Percentiles rank a stretch among this genome's conserved stretches.
phyloP scores from a whole-genome alignment of 1,139 yeast species.

The Lodderomyces oxycetoniae region DNA sequence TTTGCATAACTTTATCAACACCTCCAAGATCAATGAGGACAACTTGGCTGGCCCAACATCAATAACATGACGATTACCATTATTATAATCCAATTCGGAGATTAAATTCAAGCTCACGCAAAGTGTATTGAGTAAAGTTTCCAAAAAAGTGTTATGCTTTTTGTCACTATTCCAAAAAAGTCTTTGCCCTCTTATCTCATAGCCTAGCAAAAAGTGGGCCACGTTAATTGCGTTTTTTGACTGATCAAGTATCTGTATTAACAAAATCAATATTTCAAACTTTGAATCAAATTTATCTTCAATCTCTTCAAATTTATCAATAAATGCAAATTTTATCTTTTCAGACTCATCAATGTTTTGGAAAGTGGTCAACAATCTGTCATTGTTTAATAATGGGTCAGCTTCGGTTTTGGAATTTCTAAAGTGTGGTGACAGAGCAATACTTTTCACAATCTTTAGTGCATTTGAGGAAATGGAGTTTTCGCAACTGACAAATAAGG shows the following conservation, averaged over 20 bases:
- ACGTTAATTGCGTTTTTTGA: slow-evolving; percentile 50
- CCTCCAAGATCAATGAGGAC: slow-evolving; percentile 53
- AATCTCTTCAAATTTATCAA: slow-evolving; percentile 59
- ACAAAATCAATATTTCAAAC: slow-evolving; percentile 52
- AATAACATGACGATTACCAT: slow-evolving; percentile 36
- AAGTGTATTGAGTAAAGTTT: slow-evolving; percentile 48
- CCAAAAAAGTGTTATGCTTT: slow-evolving; percentile 47
- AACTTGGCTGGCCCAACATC: slow-evolving; percentile 54
- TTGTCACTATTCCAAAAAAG: slow-evolving; percentile 15
- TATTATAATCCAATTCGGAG: slow-evolving; percentile 32
- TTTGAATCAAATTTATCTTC: slow-evolving; percentile 45
- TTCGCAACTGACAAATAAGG: slow-evolving; percentile 61
- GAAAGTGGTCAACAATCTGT: slow-evolving; percentile 66
- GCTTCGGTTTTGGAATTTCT: slow-evolving; percentile 20
- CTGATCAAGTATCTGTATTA: slow-evolving; percentile 45
- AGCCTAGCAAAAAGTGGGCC: slow-evolving; percentile 77
- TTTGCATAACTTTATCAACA: slow-evolving; percentile 55
- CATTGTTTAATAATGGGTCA: slow-evolving; percentile 45
- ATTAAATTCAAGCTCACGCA: slow-evolving; percentile 43
- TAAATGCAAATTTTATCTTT: slow-evolving; percentile 68
- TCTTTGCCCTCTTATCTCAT: slow-evolving; percentile 34
- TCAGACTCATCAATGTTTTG: slow-evolving; percentile 69
- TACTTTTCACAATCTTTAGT: slow-evolving; percentile 46
- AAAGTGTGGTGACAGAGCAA: slow-evolving; percentile 51
- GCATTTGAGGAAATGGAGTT: slow-evolving; percentile 51